Percentiles rank a stretch among this genome's conserved stretches.
Evolutionary conservation across 805 yeast species (phyloP).

Genomic region (Barnettozyma salicaria): DNA sequence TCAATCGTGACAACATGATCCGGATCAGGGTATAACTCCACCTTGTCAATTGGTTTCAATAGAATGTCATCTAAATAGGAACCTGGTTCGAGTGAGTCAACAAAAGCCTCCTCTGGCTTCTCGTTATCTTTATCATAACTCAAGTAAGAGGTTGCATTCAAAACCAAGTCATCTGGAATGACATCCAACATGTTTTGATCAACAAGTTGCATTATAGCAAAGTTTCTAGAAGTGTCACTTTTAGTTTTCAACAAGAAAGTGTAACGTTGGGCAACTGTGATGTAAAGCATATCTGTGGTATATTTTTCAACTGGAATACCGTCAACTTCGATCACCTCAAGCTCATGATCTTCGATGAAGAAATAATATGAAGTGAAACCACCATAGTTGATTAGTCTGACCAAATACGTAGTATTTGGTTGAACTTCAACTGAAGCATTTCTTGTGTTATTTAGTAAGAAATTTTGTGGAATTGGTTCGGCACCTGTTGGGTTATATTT

Average conservation of each 20-base stretch:
- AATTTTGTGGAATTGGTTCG: conserved; percentile 86
- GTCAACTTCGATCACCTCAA: conserved; percentile 85
- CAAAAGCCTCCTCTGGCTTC: conserved; percentile 32
- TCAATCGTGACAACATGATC: conserved; percentile 65
- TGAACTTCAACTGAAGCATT: conserved; percentile 72
- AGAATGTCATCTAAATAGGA: conserved; percentile 71
- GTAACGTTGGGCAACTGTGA: conserved; percentile 91
- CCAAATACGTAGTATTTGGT: conserved; percentile 79
- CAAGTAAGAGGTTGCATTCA: conserved; percentile 74
- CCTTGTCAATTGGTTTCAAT: conserved; percentile 56
- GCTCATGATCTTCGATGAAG: conserved; percentile 80
- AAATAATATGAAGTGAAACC: conserved; percentile 88
- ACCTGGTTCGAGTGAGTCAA: conserved; percentile 43
- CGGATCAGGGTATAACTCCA: conserved; percentile 55
- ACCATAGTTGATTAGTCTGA: conserved; percentile 81
- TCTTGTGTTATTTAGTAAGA: conserved; percentile 76
- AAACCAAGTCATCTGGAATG: conserved; percentile 54
- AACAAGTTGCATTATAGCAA: conserved; percentile 73
- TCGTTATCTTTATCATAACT: conserved; percentile 46
- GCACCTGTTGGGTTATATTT: conserved; percentile 94
- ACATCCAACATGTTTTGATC: conserved; percentile 82
- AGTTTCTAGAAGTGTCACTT: conserved; percentile 55
- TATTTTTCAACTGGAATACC: conserved; percentile 80
- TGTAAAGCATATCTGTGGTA: conserved; percentile 62
- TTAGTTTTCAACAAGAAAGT: conserved; percentile 74